Base-by-base conservation (phyloP, 257 asterid genomes). In the Scutellaria baicalensis region DNA sequence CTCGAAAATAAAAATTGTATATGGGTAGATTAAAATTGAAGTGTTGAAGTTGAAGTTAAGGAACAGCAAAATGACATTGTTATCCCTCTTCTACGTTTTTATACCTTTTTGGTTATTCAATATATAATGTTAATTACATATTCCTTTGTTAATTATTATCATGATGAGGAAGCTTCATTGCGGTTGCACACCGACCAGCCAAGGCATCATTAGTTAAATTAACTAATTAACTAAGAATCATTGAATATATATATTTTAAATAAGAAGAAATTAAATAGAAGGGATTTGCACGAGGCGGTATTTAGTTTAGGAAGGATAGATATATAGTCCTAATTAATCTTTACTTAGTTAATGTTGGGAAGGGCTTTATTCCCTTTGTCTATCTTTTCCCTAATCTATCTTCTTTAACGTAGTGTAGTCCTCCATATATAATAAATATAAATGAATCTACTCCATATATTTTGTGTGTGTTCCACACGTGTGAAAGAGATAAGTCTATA, bases 141-240 rank as follows among this genome's bases (percentile, higher is more conserved):
- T n/a, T n/a, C n/a, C n/a, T 18, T 11, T 31, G 9, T 70, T 16
- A 7, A n/a, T 57, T 14, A 27, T 8, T 48, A 47, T 64, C 14
- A 50, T 66, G 0, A 47, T 4, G 16, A 62, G 40, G 75, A 75
- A 75, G 72, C 49, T 75, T 69, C 79, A 20, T 52, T 6, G 61
- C 16, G 27, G 36, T 40, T 48, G 59, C n/a, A 52, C 79, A 75
- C 75, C 71, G 71, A 31, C 59, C 55, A 6, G 44, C 64, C 16
- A n/a, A 47, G 43, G 67, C 52, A 64, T 33, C 57, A 9, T 54
- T 43, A 33, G 4, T 8, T 44, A 14, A 18, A 48, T 0, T 14
- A 10, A 44, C 0, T 59, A 8, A 70, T 1, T 36, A 17, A 57
- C 18, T 12, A 13, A 35, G 40, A 40, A 9, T 51, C 33, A 9